These are phyloP conservation scores for Kodamaea derodonti DNA, from an alignment of 1,139 yeast genomes.

Conservation along the genomic window DNA sequence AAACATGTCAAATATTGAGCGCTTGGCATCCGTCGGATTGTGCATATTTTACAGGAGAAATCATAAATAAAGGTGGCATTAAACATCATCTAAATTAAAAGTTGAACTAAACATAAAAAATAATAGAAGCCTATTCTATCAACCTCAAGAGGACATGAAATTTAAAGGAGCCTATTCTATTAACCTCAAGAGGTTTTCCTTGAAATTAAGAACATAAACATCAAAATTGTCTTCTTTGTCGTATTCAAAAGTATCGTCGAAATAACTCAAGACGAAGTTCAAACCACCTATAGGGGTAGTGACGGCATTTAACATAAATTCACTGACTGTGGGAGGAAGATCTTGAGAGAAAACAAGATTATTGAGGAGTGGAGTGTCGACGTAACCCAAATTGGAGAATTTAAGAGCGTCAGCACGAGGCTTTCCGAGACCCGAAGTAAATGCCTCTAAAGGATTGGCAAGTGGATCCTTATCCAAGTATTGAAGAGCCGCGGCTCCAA, in stretches of 20 bases:
- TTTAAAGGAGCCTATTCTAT: background rate
- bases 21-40: too few relatives aligned
- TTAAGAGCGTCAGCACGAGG: slow-evolving; percentile 33
- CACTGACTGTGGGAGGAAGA: slow-evolving; percentile 33
- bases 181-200: background rate
- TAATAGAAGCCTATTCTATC: background rate
- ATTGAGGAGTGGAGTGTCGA: slow-evolving; percentile 17
- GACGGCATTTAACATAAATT: slow-evolving; percentile 32
- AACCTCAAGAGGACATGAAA: slow-evolving; percentile 1
- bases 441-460: slow-evolving; percentile 20
- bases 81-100: too few relatives aligned
- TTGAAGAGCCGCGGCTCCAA: slow-evolving; percentile 19
- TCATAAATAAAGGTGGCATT: too few relatives aligned
- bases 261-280: slow-evolving; percentile 32
- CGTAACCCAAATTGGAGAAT: slow-evolving; percentile 38
- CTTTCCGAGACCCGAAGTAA: slow-evolving; percentile 21
- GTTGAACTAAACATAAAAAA: too few relatives aligned
- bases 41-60: too few relatives aligned
- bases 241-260: slow-evolving; percentile 17
- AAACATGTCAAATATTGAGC: too few relatives aligned
- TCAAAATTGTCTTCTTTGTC: slow-evolving; percentile 21
- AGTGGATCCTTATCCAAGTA: slow-evolving; percentile 11
- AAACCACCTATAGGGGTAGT: slow-evolving; percentile 35
- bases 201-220: slow-evolving; percentile 6
- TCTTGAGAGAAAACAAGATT: slow-evolving; percentile 39